phyloP scores from a whole-genome alignment of 371 early-diverging fungal species.

The Mucor plumbeus region DNA sequence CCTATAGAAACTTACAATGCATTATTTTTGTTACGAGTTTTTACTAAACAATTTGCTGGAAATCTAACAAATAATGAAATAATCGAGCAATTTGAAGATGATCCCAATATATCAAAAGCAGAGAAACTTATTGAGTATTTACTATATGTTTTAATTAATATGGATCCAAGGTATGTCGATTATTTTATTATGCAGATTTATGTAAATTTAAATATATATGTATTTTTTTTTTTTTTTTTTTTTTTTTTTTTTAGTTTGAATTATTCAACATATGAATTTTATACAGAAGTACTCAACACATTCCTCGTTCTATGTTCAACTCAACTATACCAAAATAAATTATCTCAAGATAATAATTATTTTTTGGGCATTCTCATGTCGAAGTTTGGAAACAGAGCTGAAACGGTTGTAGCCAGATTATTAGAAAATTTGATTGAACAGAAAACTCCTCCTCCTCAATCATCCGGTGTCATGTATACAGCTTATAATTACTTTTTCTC shows the following conservation, averaged over 20 bases:
- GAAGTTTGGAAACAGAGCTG: constrained; percentile 64
- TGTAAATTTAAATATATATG: background rate
- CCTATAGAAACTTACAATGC: constrained; percentile 71
- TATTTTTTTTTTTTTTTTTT: background rate
- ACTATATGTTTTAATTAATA: constrained; percentile 61
- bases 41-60: constrained; percentile 72
- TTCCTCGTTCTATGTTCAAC: constrained; percentile 69
- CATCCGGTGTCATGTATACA: constrained; percentile 69
- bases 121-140: constrained; percentile 67
- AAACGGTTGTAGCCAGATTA: constrained; percentile 61
- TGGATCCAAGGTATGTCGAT: constrained; percentile 63
- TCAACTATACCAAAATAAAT: constrained; percentile 59
- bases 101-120: constrained; percentile 30
- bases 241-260: constrained; percentile 43
- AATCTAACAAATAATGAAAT: constrained; percentile 62
- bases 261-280: constrained; percentile 71
- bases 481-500: constrained; percentile 76
- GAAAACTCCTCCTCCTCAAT: constrained; percentile 57
- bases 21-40: constrained; percentile 67
- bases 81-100: constrained; percentile 63
- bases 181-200: background rate
- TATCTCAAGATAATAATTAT: constrained; percentile 54
- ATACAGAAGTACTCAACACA: constrained; percentile 69
- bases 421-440: constrained; percentile 70
- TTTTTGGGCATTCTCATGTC: constrained; percentile 65